A percentile compares a stretch with the other conserved stretches of the same genome.
Conservation (phyloP, 306 rosid genomes). For the Pterocarpus santalinus region DNA sequence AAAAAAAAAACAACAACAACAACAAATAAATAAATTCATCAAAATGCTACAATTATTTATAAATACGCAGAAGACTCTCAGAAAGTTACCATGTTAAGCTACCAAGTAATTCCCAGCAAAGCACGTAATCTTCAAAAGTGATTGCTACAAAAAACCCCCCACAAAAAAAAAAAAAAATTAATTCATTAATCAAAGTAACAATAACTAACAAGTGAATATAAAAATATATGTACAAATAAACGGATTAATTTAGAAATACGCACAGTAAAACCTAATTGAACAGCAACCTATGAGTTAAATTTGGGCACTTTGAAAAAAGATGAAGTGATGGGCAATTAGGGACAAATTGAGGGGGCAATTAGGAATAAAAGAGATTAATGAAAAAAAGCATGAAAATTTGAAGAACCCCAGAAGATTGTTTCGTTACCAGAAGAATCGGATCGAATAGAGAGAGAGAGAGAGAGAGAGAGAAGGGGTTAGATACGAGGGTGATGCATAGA, state of each 20-base stretch:
- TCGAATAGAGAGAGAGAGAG: neutral
- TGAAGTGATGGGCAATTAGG: neutral
- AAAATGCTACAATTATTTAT: neutral
- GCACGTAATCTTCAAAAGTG: neutral
- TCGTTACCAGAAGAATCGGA: neutral
- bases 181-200: neutral
- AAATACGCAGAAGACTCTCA: slow-evolving; percentile 16
- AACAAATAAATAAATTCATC: neutral
- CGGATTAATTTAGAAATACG: no score
- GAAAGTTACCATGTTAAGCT: slow-evolving; percentile 53
- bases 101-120: slow-evolving; percentile 37
- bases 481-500: neutral
- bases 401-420: neutral
- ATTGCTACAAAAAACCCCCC: slow-evolving; percentile 6
- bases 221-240: no score
- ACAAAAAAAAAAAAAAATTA: neutral
- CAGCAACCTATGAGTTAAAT: no score
- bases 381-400: neutral
- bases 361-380: neutral
- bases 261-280: neutral
- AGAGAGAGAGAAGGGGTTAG: neutral
- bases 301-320: no score
- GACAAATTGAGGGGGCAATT: neutral
- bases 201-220: neutral
- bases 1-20: neutral